phyloP scores from a whole-genome alignment of 148 eudicot species.

The Camellia granthamiana region DNA sequence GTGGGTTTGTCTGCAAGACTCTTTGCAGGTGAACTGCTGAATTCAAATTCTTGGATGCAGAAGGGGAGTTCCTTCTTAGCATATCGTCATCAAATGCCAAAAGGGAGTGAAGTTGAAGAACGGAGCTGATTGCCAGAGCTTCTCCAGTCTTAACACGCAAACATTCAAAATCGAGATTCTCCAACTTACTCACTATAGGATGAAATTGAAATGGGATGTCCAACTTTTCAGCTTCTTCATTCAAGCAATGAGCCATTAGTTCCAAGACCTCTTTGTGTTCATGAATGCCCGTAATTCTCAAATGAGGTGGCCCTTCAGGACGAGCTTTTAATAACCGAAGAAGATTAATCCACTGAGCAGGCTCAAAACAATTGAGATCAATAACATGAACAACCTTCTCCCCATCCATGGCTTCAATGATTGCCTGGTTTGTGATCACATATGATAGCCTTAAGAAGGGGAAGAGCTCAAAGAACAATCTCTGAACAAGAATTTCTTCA shows the following conservation, averaged over 20 bases:
- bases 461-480: slow-evolving; percentile 56
- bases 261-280: slow-evolving; percentile 61
- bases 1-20: slow-evolving; percentile 19
- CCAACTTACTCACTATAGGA: slow-evolving; percentile 50
- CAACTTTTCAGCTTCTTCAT: slow-evolving; percentile 64
- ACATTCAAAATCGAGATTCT: slow-evolving; percentile 53
- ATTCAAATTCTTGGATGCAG: slow-evolving; percentile 4
- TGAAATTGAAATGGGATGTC: slow-evolving; percentile 74
- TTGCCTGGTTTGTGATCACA: slow-evolving; percentile 66
- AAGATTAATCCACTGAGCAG: slow-evolving; percentile 75
- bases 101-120: slow-evolving; percentile 58
- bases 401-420: slow-evolving; percentile 71
- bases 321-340: slow-evolving; percentile 46
- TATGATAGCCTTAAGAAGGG: slow-evolving; percentile 58
- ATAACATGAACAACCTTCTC: slow-evolving; percentile 73
- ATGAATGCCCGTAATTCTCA: slow-evolving; percentile 69
- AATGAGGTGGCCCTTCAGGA: slow-evolving; percentile 68
- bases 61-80: slow-evolving; percentile 12
- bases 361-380: slow-evolving; percentile 59
- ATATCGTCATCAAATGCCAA: slow-evolving; percentile 51
- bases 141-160: slow-evolving; percentile 74
- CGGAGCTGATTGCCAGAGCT: slow-evolving; percentile 66
- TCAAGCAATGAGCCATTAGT: slow-evolving; percentile 51
- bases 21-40: not conserved
- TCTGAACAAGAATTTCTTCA: slow-evolving; percentile 48